phyloP scores from a whole-genome alignment of 2,329 filamentous ascomycete species.

The Beauveria sp. region DNA sequence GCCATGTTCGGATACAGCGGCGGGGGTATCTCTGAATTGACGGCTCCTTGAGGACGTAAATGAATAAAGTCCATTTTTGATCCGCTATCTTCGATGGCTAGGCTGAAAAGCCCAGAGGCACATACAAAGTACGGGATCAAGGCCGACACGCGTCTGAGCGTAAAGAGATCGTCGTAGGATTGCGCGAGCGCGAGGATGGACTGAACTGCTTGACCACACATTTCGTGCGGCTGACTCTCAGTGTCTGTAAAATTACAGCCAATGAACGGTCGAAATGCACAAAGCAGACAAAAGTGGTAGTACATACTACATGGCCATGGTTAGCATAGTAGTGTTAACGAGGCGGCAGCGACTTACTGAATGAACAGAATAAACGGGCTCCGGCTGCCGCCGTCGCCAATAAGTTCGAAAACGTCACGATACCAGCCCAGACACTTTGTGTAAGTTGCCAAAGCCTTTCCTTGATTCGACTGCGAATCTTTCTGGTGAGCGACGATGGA shows the following conservation, averaged over 20 bases:
- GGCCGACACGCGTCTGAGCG: conserved; percentile 13
- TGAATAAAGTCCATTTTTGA: not conserved
- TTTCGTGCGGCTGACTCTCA: conserved; percentile 6
- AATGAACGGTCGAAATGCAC: conserved; percentile 12
- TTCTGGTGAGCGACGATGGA: not conserved
- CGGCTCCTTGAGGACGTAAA: not conserved
- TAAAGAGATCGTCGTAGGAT: conserved; percentile 16
- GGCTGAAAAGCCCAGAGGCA: conserved; percentile 10
- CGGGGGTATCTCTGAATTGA: not conserved
- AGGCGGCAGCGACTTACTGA: conserved; percentile 11
- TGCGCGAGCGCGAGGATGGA: conserved; percentile 9
- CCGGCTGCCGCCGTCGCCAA: not conserved
- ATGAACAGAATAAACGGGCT: conserved; percentile 14
- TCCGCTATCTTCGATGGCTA: conserved; percentile 1
- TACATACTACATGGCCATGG: conserved; percentile 12
- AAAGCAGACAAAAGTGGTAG: conserved; percentile 15
- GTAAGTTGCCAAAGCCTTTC: conserved; percentile 8
- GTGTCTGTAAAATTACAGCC: not conserved
- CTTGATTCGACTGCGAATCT: not conserved
- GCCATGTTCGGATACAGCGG: too few relatives aligned
- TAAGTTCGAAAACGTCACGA: conserved; percentile 11
- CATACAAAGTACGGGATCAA: conserved; percentile 14
- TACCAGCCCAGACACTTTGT: conserved; percentile 16
- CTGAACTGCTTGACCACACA: not conserved
- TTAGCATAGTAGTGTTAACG: not conserved